Conservation (phyloP, 306 rosid genomes). For the Malus sylvestris region DNA sequence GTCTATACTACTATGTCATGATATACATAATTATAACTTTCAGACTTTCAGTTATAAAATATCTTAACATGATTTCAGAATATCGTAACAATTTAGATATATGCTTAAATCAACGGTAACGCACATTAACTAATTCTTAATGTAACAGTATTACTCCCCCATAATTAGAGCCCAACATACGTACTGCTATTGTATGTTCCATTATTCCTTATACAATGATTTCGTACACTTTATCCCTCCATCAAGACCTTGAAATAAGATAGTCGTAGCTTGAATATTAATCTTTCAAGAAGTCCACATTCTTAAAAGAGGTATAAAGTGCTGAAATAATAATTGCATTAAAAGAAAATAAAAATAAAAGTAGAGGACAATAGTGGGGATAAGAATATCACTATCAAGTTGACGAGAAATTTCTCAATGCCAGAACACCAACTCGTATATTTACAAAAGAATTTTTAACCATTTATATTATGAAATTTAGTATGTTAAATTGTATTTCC, state of each 20-base stretch:
- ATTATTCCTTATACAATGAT: slow-evolving; percentile 12
- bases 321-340: slow-evolving; percentile 20
- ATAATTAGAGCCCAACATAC: not conserved
- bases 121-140: not conserved
- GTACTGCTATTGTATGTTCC: not conserved
- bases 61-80: not conserved
- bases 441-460: no score
- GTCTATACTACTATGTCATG: not conserved
- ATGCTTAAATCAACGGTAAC: not conserved
- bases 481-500: no score
- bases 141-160: no score
- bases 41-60: no score
- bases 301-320: slow-evolving; percentile 35
- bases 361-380: slow-evolving; percentile 18
- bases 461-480: no score
- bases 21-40: no score
- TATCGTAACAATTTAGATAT: not conserved
- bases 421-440: rapidly evolving
- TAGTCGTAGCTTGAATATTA: slow-evolving; percentile 16
- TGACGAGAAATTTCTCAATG: no score
- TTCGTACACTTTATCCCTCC: slow-evolving; percentile 22
- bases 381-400: not conserved
- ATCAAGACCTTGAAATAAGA: slow-evolving; percentile 8
- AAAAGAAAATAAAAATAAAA: slow-evolving; percentile 26
- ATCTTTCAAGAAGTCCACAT: slow-evolving; percentile 16